These are phyloP conservation scores for Neckera pumila DNA, from an alignment of 225 moss, liverwort and hornwort genomes.

Conservation along the genomic window DNA sequence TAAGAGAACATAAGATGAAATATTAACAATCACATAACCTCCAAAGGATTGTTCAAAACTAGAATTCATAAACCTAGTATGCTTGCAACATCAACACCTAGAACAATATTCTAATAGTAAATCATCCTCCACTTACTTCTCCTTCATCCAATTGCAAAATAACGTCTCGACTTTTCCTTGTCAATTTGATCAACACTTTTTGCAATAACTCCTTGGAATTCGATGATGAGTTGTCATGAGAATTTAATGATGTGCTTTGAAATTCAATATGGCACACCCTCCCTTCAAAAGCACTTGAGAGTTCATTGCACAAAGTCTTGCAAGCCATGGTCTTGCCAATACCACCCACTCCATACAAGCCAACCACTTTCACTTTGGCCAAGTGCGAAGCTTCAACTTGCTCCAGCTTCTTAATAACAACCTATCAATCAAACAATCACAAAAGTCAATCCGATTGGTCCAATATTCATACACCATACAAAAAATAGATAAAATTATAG, in stretches of 20 bases:
- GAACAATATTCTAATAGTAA: no score
- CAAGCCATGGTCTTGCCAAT: neutral
- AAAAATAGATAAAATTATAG: accelerated
- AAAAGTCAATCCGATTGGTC: neutral
- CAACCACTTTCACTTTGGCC: neutral
- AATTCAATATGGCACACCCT: neutral
- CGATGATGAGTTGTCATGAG: no score
- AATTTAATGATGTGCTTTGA: no score
- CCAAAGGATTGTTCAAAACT: no score
- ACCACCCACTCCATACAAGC: neutral
- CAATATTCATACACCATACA: accelerated
- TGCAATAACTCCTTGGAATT: no score
- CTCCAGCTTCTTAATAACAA: neutral
- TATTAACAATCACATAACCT: no score
- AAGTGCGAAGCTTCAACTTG: neutral
- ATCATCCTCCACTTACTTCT: no score
- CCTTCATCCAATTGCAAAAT: no score
- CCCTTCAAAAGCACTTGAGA: neutral
- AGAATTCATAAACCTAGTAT: no score
- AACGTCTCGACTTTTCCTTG: neutral
- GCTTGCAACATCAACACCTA: no score
- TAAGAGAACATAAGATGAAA: no score
- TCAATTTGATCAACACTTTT: no score
- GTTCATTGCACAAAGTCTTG: neutral
- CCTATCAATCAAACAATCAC: neutral